Evolutionary conservation across 106 monocot genomes (phyloP).

Genomic region (Dendrobium huoshanense): DNA sequence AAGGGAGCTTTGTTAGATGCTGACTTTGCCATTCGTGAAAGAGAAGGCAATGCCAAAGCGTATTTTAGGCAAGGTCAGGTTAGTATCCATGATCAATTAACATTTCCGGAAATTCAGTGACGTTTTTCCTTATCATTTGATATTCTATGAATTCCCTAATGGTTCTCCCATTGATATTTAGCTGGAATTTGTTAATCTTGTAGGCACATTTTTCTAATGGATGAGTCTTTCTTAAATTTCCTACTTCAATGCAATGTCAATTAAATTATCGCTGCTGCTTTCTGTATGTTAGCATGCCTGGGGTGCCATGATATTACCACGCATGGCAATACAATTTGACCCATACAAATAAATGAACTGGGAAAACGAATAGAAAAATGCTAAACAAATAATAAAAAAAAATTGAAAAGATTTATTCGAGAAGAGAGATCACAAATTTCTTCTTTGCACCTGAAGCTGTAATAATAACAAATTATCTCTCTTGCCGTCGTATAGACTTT

Average conservation of each 20-base stretch:
- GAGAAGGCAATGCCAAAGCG: conserved; percentile 80
- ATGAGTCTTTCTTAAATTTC: background rate
- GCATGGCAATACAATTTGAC: no score
- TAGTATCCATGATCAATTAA: conserved; percentile 7
- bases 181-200: background rate
- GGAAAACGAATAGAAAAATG: no score
- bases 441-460: no score
- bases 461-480: no score
- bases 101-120: background rate
- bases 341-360: no score
- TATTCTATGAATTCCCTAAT: background rate
- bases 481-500: no score
- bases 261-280: background rate
- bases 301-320: no score
- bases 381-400: no score
- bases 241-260: background rate
- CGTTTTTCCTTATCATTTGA: background rate
- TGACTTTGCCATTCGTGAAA: conserved; percentile 77
- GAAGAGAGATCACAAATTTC: no score
- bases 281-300: no score
- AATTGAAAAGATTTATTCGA: no score
- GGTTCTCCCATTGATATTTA: background rate
- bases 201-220: background rate
- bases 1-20: conserved; percentile 81
- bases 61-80: conserved; percentile 94